Conservation (phyloP, 805 yeast genomes). For the Schizosaccharomyces osmophilus region DNA sequence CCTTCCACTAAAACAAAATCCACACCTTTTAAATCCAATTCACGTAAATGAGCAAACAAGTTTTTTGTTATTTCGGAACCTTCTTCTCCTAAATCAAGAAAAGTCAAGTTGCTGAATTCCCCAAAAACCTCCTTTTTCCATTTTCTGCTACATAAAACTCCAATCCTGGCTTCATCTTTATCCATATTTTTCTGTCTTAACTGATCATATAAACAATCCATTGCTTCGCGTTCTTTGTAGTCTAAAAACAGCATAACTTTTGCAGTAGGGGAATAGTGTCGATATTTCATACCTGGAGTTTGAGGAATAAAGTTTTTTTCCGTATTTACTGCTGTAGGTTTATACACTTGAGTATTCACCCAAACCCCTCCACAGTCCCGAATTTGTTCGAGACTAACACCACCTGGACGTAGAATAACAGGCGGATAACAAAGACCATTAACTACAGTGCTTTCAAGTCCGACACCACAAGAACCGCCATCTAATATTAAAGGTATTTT, state of each 20-base stretch:
- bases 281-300: slow-evolving; percentile 96
- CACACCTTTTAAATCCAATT: slow-evolving; percentile 43
- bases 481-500: slow-evolving; percentile 66
- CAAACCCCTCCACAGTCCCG: slow-evolving; percentile 44
- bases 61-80: slow-evolving; percentile 48
- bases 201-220: neutral
- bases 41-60: slow-evolving; percentile 47
- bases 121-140: neutral
- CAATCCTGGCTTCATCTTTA: neutral
- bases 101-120: neutral
- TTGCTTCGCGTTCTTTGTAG: neutral
- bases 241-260: slow-evolving; percentile 34
- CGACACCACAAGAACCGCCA: slow-evolving; percentile 74
- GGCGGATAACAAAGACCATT: slow-evolving; percentile 78
- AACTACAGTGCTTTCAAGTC: slow-evolving; percentile 81
- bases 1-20: slow-evolving; percentile 70
- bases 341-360: slow-evolving; percentile 31
- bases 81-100: slow-evolving; percentile 18
- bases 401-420: slow-evolving; percentile 79
- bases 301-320: slow-evolving; percentile 12
- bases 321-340: slow-evolving; percentile 31
- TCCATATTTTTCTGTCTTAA: neutral
- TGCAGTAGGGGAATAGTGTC: slow-evolving; percentile 82
- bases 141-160: neutral
- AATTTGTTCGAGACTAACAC: slow-evolving; percentile 61